A percentile compares a stretch with the other conserved stretches of the same genome.
Evolutionary conservation across 768 basidiomycete species (phyloP).

Genomic region (Boletus subcaerulescens): DNA sequence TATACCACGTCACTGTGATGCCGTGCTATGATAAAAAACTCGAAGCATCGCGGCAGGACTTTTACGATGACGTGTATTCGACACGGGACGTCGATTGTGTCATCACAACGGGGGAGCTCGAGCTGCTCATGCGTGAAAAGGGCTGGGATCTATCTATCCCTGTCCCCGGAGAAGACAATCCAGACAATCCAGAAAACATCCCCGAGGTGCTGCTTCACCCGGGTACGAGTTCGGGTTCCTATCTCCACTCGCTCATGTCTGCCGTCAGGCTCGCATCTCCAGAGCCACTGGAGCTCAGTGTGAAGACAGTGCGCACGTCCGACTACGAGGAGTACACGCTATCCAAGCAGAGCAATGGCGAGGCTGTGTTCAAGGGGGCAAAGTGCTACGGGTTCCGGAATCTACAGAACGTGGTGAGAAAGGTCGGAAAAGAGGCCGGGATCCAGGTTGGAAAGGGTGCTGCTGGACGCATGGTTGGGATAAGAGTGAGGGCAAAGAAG

Average conservation of each 20-base stretch:
- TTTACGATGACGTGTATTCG: slow-evolving; percentile 75
- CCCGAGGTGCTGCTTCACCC: slow-evolving; percentile 76
- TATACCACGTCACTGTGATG: slow-evolving; percentile 98
- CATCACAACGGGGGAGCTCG: slow-evolving; percentile 93
- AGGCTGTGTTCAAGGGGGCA: slow-evolving; percentile 84
- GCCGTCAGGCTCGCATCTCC: slow-evolving; percentile 44
- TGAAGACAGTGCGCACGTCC: slow-evolving; percentile 62
- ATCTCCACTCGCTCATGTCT: slow-evolving; percentile 75
- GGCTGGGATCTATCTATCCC: slow-evolving; percentile 69
- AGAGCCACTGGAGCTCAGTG: slow-evolving; percentile 46
- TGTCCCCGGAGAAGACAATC: slow-evolving; percentile 48
- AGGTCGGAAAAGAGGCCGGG: slow-evolving; percentile 84
- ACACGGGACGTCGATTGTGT: slow-evolving; percentile 97
- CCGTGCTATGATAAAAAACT: slow-evolving; percentile 99
- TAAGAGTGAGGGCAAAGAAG: slow-evolving; percentile 31
- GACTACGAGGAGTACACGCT: slow-evolving; percentile 80
- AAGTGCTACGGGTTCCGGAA: slow-evolving; percentile 98
- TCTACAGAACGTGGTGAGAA: slow-evolving; percentile 92
- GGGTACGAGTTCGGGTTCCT: slow-evolving; percentile 91
- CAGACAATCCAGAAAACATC: slow-evolving; percentile 29
- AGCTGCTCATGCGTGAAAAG: slow-evolving; percentile 78
- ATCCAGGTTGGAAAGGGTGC: slow-evolving; percentile 70
- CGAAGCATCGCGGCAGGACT: slow-evolving; percentile 93
- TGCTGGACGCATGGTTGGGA: slow-evolving; percentile 42
- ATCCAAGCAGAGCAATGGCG: slow-evolving; percentile 40